phyloP scores from a whole-genome alignment of 371 early-diverging fungal genomes.

The Mortierella sp. region DNA sequence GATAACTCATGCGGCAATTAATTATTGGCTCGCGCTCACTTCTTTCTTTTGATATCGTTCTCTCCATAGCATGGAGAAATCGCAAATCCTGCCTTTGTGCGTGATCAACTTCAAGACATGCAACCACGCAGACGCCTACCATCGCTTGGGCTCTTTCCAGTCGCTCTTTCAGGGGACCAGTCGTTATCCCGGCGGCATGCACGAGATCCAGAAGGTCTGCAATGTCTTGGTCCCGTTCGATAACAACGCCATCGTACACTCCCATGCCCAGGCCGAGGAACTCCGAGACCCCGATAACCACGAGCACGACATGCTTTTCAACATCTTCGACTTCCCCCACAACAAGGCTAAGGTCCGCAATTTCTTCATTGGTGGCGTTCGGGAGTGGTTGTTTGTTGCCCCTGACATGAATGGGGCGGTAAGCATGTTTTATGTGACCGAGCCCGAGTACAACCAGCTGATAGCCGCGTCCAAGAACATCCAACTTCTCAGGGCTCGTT shows the following conservation, averaged over 20 bases:
- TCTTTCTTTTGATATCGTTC: background rate
- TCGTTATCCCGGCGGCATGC: conserved; percentile 15
- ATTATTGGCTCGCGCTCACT: background rate
- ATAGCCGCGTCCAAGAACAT: conserved; percentile 23
- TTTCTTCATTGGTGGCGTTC: background rate
- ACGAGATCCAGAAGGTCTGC: conserved; percentile 23
- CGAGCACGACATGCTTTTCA: conserved; percentile 10
- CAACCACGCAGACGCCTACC: conserved; percentile 32
- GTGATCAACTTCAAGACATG: conserved; percentile 51
- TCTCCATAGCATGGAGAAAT: conserved; percentile 41
- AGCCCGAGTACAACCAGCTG: background rate
- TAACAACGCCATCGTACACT: background rate
- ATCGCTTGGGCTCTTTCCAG: conserved; percentile 18
- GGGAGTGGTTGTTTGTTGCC: background rate
- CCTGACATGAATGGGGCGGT: background rate
- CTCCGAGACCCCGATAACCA: conserved; percentile 19
- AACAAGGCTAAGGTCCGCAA: conserved; percentile 15
- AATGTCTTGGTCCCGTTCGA: conserved; percentile 29
- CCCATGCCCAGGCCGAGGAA: background rate
- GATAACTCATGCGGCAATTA: background rate
- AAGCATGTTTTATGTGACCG: background rate
- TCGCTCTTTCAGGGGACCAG: conserved; percentile 12
- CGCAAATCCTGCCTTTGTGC: conserved; percentile 51
- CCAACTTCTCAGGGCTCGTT: conserved; percentile 12
- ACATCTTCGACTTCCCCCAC: conserved; percentile 13